A percentile compares a stretch with the other conserved stretches of the same genome.
Evolutionary conservation across 345 rosid species (phyloP).

Genomic region (Syzygium grande): DNA sequence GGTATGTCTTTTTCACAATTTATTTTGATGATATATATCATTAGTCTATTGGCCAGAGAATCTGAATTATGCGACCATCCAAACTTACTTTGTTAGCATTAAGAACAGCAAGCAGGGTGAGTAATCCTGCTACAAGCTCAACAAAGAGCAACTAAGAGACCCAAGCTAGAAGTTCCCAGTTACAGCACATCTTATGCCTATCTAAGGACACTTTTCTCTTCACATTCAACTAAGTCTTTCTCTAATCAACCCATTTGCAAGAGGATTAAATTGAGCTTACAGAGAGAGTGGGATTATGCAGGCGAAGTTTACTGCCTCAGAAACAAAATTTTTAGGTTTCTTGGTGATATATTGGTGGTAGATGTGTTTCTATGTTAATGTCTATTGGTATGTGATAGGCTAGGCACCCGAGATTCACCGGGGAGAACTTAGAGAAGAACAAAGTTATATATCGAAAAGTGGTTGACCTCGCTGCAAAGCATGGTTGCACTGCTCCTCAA

Average conservation of each 20-base stretch:
- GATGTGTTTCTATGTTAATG: not conserved
- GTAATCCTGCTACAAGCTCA: not conserved
- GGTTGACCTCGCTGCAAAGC: conserved; percentile 23
- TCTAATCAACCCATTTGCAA: not conserved
- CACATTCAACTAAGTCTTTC: not conserved
- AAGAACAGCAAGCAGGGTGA: not conserved
- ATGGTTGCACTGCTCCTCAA: conserved; percentile 31
- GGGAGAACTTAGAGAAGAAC: conserved; percentile 41
- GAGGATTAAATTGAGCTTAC: not conserved
- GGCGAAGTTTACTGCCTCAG: not conserved
- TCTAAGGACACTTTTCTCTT: not conserved
- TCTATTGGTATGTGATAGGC: not conserved
- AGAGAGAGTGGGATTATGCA: not conserved
- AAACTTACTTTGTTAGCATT: not conserved
- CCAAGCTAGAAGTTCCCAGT: not conserved
- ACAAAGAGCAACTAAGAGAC: not conserved
- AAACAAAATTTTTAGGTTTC: not conserved
- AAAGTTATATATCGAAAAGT: conserved; percentile 19
- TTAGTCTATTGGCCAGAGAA: not conserved
- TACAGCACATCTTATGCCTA: not conserved
- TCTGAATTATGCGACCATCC: not conserved
- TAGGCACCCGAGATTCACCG: conserved; percentile 29
- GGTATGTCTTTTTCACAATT: not conserved
- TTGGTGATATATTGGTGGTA: not conserved
- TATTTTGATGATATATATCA: not conserved